Evolutionary conservation across 305 asterid genomes (phyloP).

Genomic region (Solanum hybrid): DNA sequence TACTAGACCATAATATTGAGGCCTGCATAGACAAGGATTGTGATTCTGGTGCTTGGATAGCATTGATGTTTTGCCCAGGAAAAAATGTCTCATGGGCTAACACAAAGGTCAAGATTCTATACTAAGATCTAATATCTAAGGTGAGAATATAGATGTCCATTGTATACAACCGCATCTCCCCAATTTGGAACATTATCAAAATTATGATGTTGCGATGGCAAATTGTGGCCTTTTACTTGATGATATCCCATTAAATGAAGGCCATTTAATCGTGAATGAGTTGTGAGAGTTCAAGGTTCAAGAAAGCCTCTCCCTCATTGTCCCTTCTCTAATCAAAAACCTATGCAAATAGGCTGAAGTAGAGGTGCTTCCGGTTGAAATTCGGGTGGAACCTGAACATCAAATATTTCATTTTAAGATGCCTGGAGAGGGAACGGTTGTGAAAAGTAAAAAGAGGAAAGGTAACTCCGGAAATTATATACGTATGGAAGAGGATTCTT

Average conservation of each 20-base stretch:
- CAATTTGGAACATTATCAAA: not conserved
- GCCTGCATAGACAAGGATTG: not conserved
- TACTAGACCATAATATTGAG: not conserved
- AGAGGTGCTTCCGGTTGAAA: not conserved
- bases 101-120: too few species aligned
- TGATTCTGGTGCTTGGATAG: not conserved
- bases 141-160: not conserved
- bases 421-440: not conserved
- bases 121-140: too few species aligned
- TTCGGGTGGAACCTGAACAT: not conserved
- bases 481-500: not conserved
- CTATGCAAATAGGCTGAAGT: not conserved
- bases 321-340: not conserved
- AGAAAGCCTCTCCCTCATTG: not conserved
- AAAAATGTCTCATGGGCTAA: not conserved
- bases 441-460: not conserved
- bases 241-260: not conserved
- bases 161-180: not conserved
- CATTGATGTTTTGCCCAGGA: not conserved
- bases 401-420: not conserved
- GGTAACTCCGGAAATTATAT: not conserved
- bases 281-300: not conserved
- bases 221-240: not conserved
- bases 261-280: not conserved
- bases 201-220: not conserved